Conservation (phyloP, 305 asterid genomes). For the Ajuga reptans region DNA sequence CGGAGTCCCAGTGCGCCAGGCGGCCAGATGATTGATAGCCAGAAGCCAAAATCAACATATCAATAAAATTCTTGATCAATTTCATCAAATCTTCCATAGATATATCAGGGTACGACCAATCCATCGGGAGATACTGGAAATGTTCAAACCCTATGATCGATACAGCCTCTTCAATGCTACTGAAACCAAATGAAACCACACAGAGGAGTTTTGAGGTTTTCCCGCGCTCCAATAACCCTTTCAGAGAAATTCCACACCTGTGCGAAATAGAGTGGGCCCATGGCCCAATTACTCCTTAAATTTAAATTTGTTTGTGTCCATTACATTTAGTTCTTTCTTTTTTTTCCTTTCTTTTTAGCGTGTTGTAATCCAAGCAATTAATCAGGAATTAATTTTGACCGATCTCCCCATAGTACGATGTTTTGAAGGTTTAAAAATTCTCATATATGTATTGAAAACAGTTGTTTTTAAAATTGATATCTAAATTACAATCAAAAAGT, state of each 20-base stretch:
- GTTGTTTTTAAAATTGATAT: too few species aligned
- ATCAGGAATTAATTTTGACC: too few species aligned
- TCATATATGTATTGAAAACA: too few species aligned
- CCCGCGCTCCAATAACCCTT: constrained; percentile 23
- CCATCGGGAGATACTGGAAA: constrained; percentile 29
- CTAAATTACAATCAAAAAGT: too few species aligned
- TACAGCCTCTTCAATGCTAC: not conserved
- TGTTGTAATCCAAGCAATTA: too few species aligned
- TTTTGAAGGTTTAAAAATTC: too few species aligned
- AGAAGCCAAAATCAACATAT: constrained; percentile 57
- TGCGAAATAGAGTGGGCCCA: too few species aligned
- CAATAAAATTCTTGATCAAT: constrained; percentile 46
- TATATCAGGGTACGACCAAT: constrained; percentile 41
- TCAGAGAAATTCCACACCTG: not conserved
- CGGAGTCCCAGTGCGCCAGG: constrained; percentile 60
- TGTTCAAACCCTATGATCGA: not conserved
- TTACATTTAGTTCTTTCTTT: too few species aligned
- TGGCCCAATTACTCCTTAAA: too few species aligned
- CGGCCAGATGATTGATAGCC: constrained; percentile 77
- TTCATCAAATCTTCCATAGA: constrained; percentile 47
- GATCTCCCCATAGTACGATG: too few species aligned
- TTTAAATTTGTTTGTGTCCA: too few species aligned
- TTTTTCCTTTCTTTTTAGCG: too few species aligned
- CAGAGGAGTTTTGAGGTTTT: not conserved
- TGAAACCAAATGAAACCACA: not conserved